Base-by-base conservation (phyloP, 495 filamentous ascomycete genomes). In the Annulohypoxylon nitens region DNA sequence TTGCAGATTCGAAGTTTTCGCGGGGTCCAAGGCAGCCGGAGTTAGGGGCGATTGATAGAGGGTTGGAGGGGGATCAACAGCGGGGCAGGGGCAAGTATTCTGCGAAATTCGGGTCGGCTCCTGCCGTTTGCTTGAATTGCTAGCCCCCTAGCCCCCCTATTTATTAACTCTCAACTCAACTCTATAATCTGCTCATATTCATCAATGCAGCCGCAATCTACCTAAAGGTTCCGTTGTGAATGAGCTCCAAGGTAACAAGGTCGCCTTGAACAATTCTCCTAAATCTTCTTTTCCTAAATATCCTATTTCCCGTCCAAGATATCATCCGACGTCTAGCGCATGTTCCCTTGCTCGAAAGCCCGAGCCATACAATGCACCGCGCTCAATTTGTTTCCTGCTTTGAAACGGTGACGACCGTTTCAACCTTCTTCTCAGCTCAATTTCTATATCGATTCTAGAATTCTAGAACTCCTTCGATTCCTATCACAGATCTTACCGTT, bases 291-390 rank as follows among this genome's bases (percentile, higher is more conserved):
- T 30, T 30, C 26, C 4, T 30, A 30, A 3, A 30, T 30, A 3
- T 64, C 59, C 47, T 73, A 69, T 55, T 61, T 61, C 60, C 70
- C 70, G 65, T 34, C 3, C 20, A 33, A 69, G 16, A 62, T 33
- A 54, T 50, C 20, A 45, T 26, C 50, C 25, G 18, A 39, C 6
- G 7, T 9, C 55, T 25, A 3, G 47, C 0, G 12, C 23, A 10
- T 20, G 34, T 30, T 10, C 23, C 23, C 14, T 16, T 18, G 34
- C 30, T n/a, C 26, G 53, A n/a, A 12, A 2, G 20, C 45, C 45
- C 2, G 20, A 26, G 48, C 18, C 48, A 25, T 4, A 30, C 3
- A 48, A 20, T 20, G 45, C 23, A 48, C 16, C 47, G 8, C 18
- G 18, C n/a, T 18, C 43, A 9, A 7, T 48, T 48, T 50, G 3